Evolutionary conservation across 257 asterid species (phyloP).

Genomic region (Nicotiana attenuata): DNA sequence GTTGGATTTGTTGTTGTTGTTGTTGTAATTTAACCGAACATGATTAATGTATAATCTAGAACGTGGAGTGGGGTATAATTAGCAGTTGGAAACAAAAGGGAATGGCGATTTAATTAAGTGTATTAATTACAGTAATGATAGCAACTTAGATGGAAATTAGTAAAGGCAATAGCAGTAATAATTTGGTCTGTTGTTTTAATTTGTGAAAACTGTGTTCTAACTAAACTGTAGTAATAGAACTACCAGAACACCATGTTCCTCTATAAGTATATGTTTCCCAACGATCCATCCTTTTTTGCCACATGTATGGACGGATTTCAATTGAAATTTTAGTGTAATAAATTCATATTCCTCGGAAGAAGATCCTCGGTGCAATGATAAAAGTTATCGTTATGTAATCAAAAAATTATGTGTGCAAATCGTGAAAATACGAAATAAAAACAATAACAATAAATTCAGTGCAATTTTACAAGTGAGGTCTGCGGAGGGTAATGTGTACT

Average conservation of each 20-base stretch:
- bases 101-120: not conserved
- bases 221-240: not conserved
- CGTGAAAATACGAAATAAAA: too few species aligned
- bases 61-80: slow-evolving; percentile 17
- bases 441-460: too few species aligned
- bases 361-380: too few species aligned
- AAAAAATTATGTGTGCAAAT: too few species aligned
- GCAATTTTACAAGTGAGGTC: too few species aligned
- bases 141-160: slow-evolving; percentile 10
- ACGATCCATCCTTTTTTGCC: not conserved
- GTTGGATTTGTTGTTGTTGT: too few species aligned
- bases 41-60: not conserved
- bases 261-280: not conserved
- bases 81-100: not conserved
- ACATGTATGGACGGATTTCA: not conserved
- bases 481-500: too few species aligned
- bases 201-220: slow-evolving; percentile 21
- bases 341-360: too few species aligned
- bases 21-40: too few species aligned
- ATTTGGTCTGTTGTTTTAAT: slow-evolving; percentile 17
- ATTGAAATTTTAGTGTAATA: too few species aligned
- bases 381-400: too few species aligned
- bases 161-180: slow-evolving; percentile 15
- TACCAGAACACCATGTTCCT: not conserved
- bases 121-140: slow-evolving; percentile 2